phyloP scores from a whole-genome alignment of 768 basidiomycete genomes.

The Termitomyces titanicus region DNA sequence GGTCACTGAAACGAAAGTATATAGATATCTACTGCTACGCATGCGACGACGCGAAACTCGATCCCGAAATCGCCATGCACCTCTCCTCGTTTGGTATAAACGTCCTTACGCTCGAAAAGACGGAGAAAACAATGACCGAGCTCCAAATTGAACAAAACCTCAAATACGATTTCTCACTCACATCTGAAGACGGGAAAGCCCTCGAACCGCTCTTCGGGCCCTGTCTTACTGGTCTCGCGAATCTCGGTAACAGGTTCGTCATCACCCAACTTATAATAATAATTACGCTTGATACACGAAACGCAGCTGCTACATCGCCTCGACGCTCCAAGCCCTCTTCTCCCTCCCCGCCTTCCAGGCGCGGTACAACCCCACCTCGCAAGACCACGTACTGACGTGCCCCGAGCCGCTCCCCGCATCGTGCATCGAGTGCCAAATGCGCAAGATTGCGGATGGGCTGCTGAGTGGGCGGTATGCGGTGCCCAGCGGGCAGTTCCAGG shows the following conservation, averaged over 20 bases:
- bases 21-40: conserved; percentile 91
- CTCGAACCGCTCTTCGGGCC: conserved; percentile 87
- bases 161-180: conserved; percentile 90
- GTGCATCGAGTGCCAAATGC: conserved; percentile 95
- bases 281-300: not conserved
- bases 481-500: conserved; percentile 70
- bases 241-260: conserved; percentile 80
- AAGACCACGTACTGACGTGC: conserved; percentile 59
- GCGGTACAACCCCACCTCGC: conserved; percentile 50
- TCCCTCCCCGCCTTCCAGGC: conserved; percentile 71
- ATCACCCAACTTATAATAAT: too few species aligned
- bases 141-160: conserved; percentile 97
- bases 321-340: conserved; percentile 84
- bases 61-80: conserved; percentile 72
- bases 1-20: too few species aligned
- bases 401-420: conserved; percentile 65
- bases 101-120: conserved; percentile 77
- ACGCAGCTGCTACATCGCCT: conserved; percentile 93
- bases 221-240: conserved; percentile 84
- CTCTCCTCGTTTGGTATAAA: conserved; percentile 85
- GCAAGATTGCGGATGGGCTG: conserved; percentile 89
- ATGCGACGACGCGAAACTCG: conserved; percentile 80
- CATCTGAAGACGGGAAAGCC: conserved; percentile 80
- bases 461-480: conserved; percentile 88
- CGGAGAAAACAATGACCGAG: conserved; percentile 96